Evolutionary conservation across 2,329 filamentous ascomycete species (phyloP).

Genomic region (Claviceps arundinis): DNA sequence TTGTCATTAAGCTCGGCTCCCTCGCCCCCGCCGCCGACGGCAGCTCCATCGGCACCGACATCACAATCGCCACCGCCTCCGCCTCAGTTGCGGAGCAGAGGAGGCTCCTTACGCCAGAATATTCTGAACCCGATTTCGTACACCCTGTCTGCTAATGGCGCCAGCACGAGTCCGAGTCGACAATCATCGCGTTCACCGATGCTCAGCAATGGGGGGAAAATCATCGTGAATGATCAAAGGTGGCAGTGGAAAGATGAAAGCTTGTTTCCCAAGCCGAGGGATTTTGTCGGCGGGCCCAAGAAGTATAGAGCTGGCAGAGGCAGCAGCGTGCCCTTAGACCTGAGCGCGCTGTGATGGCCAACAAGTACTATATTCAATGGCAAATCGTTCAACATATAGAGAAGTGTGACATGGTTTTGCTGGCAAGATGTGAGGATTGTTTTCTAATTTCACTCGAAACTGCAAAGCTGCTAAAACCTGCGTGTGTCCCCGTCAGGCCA

Average conservation of each 20-base stretch:
- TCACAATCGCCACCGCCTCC: conserved; percentile 27
- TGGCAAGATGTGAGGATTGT: too few relatives aligned
- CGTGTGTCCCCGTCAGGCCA: not conserved
- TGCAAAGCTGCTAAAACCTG: not conserved
- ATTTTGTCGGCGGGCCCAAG: conserved; percentile 60
- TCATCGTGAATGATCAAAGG: conserved; percentile 60
- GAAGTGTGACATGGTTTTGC: not conserved
- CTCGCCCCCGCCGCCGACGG: conserved; percentile 15
- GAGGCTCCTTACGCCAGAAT: conserved; percentile 39
- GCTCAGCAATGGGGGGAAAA: conserved; percentile 19
- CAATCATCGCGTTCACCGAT: conserved; percentile 16
- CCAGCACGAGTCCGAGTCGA: conserved; percentile 32
- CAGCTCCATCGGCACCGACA: conserved; percentile 16
- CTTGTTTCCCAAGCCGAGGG: conserved; percentile 71
- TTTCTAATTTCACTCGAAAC: not conserved
- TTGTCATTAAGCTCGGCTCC: conserved; percentile 21
- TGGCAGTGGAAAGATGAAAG: conserved; percentile 82
- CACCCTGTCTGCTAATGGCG: conserved; percentile 54
- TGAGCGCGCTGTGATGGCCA: conserved; percentile 33
- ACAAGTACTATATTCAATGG: not conserved
- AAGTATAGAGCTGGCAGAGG: conserved; percentile 83
- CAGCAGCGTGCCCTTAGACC: conserved; percentile 83
- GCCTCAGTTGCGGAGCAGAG: conserved; percentile 24
- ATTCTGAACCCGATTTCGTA: conserved; percentile 67
- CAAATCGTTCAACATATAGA: not conserved